phyloP scores from a whole-genome alignment of 106 monocot species.

The Allium sativum region DNA sequence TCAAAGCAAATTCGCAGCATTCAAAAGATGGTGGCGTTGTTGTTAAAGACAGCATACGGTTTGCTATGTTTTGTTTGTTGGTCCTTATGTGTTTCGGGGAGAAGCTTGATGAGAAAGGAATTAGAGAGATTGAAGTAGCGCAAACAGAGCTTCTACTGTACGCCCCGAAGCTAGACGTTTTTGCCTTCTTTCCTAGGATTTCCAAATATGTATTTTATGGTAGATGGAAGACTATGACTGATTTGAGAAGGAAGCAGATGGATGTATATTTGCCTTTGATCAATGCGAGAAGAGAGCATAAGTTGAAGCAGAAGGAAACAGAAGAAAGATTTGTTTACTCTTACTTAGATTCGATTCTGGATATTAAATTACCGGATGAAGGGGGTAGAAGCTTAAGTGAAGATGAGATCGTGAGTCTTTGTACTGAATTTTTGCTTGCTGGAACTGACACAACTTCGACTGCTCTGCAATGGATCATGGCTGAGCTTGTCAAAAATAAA shows the following conservation, averaged over 20 bases:
- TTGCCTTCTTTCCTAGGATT: not conserved
- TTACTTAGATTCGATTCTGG: conserved; percentile 30
- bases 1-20: not conserved
- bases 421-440: conserved; percentile 34
- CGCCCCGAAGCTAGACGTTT: not conserved
- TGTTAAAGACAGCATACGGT: conserved; percentile 2
- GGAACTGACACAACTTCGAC: conserved; percentile 36
- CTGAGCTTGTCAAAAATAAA: conserved; percentile 22
- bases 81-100: conserved; percentile 6
- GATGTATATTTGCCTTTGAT: conserved; percentile 3
- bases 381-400: conserved; percentile 15
- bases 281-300: conserved; percentile 1
- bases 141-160: not conserved
- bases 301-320: not conserved
- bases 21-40: not conserved
- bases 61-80: conserved; percentile 7
- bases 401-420: conserved; percentile 27
- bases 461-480: conserved; percentile 44
- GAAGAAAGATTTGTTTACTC: conserved; percentile 12
- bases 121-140: not conserved
- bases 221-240: not conserved
- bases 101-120: conserved; percentile 1
- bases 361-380: conserved; percentile 18
- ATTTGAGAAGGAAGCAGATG: conserved; percentile 1
- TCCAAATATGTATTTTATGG: not conserved